phyloP scores from a whole-genome alignment of 1,139 yeast genomes.

The Yamadazyma pseudoaaseri region DNA sequence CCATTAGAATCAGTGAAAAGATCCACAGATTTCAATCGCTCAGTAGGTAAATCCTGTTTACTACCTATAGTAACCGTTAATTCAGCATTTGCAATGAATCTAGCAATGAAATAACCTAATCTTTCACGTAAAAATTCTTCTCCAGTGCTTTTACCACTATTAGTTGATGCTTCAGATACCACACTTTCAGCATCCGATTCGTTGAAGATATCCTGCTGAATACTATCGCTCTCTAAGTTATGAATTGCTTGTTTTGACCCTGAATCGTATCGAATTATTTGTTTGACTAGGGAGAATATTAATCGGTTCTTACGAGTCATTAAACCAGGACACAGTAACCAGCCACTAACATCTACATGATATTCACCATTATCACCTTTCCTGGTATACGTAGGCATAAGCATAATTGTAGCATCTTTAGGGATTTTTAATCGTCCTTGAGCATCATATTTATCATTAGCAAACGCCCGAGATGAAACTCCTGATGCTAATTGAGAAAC shows the following conservation, averaged over 20 bases:
- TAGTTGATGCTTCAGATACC: conserved; percentile 1
- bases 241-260: conserved; percentile 25
- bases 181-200: conserved; percentile 13
- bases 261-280: conserved; percentile 51
- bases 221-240: conserved; percentile 28
- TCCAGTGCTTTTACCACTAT: background rate
- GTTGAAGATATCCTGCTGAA: conserved; percentile 27
- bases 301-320: conserved; percentile 70
- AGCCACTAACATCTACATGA: conserved; percentile 69
- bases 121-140: conserved; percentile 53
- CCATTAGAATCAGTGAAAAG: conserved; percentile 60
- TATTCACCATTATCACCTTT: conserved; percentile 28
- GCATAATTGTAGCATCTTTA: conserved; percentile 37
- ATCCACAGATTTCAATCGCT: conserved; percentile 22
- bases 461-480: conserved; percentile 38
- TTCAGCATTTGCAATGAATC: conserved; percentile 54
- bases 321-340: conserved; percentile 69
- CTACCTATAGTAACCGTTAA: conserved; percentile 54
- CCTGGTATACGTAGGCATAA: conserved; percentile 67
- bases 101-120: conserved; percentile 58
- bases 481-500: conserved; percentile 51
- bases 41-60: conserved; percentile 20
- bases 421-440: conserved; percentile 36
- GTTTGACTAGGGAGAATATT: conserved; percentile 66
- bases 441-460: conserved; percentile 25